Evolutionary conservation across 805 yeast genomes (phyloP).

Genomic region (Metschnikowia lochheadii): DNA sequence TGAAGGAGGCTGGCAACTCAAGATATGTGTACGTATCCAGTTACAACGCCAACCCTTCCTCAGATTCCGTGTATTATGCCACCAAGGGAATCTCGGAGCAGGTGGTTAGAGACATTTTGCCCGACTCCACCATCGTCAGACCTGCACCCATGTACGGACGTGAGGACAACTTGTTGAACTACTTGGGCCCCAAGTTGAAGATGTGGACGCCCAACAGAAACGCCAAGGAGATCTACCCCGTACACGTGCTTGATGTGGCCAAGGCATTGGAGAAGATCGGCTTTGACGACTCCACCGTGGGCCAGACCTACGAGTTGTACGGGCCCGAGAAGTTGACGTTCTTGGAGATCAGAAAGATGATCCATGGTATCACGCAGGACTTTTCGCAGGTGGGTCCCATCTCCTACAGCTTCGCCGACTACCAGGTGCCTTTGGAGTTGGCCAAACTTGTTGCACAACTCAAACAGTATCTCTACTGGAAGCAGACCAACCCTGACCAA

Average conservation of each 20-base stretch:
- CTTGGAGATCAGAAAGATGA: conserved; percentile 64
- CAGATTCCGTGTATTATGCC: conserved; percentile 67
- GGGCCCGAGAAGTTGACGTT: conserved; percentile 66
- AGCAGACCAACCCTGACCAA: conserved; percentile 62
- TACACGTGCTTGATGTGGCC: conserved; percentile 76
- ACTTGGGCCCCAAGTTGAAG: conserved; percentile 50
- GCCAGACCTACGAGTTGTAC: conserved; percentile 67
- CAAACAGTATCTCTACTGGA: conserved; percentile 43
- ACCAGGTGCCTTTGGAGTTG: conserved; percentile 40
- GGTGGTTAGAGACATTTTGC: conserved; percentile 60
- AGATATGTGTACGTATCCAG: conserved; percentile 76
- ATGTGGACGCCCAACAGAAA: conserved; percentile 65
- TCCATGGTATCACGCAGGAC: conserved; percentile 57
- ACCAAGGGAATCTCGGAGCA: conserved; percentile 79
- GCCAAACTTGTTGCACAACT: conserved; percentile 44
- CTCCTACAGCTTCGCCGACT: conserved; percentile 40
- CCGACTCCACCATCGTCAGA: conserved; percentile 79
- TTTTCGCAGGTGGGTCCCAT: conserved; percentile 43
- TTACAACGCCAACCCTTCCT: conserved; percentile 66
- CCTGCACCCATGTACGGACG: conserved; percentile 79
- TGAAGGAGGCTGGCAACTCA: conserved; percentile 65
- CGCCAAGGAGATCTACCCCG: conserved; percentile 62
- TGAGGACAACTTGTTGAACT: conserved; percentile 65
- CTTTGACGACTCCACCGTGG: conserved; percentile 74
- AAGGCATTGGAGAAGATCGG: conserved; percentile 74